Percentiles rank a stretch among this genome's conserved stretches.
Conservation (phyloP, 148 eudicot genomes). For the Amaranthus palmeri region DNA sequence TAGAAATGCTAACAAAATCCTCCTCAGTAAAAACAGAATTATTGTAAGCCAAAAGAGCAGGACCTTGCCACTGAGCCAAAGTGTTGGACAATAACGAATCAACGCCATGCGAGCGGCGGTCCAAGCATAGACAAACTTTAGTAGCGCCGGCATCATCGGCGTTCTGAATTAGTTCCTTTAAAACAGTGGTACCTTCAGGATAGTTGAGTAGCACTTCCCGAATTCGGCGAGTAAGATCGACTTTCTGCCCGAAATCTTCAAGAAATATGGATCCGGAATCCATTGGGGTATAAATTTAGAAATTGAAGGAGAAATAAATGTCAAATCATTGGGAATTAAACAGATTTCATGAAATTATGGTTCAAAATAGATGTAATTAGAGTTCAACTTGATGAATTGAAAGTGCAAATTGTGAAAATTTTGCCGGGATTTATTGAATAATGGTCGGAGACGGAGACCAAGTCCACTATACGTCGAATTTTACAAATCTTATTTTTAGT, state of each 20-base stretch:
- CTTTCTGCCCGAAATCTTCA: slow-evolving; percentile 97
- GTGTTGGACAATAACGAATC: slow-evolving; percentile 48
- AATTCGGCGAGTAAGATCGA: slow-evolving; percentile 86
- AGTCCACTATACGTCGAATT: no score
- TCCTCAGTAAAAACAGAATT: slow-evolving; percentile 85
- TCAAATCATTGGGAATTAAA: slow-evolving; percentile 9
- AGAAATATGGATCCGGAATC: slow-evolving; percentile 32
- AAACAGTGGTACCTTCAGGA: slow-evolving; percentile 90
- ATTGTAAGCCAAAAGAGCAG: slow-evolving; percentile 75
- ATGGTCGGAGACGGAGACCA: slow-evolving; percentile 10
- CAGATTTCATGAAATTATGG: not conserved
- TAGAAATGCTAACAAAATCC: slow-evolving; percentile 89
- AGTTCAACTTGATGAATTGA: not conserved
- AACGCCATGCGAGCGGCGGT: slow-evolving; percentile 56
- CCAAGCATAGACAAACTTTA: slow-evolving; percentile 69
- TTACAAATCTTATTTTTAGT: no score
- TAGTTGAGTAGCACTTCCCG: slow-evolving; percentile 83
- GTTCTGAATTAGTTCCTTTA: slow-evolving; percentile 90
- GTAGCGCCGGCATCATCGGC: slow-evolving; percentile 99
- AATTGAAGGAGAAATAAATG: not conserved
- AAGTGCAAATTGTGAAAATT: not conserved
- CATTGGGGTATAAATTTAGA: not conserved
- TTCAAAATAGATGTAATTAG: not conserved
- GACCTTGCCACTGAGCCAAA: slow-evolving; percentile 88
- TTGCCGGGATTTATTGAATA: not conserved